Evolutionary conservation across 1,284 basidiomycete species (phyloP).

Genomic region (Salmacisia buchloeana): DNA sequence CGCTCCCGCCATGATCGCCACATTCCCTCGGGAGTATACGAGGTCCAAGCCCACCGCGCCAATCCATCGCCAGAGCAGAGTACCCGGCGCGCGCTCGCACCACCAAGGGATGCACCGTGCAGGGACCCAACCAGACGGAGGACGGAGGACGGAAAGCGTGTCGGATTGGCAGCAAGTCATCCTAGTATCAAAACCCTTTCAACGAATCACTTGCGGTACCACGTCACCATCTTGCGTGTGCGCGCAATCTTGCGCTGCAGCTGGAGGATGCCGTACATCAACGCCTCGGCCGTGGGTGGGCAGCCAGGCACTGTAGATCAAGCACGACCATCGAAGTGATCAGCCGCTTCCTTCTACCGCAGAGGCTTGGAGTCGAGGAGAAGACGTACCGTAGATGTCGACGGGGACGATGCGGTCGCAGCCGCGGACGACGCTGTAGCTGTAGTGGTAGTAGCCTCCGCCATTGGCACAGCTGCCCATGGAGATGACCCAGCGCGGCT

Average conservation of each 20-base stretch:
- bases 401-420: conserved; percentile 98
- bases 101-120: too few species aligned
- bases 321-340: too few species aligned
- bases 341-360: too few species aligned
- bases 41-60: too few species aligned
- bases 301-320: conserved; percentile 92
- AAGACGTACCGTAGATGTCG: conserved; percentile 60
- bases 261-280: conserved; percentile 66
- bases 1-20: too few species aligned
- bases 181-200: too few species aligned
- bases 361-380: background rate
- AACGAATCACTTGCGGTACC: conserved; percentile 61
- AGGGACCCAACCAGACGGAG: too few species aligned
- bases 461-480: conserved; percentile 99
- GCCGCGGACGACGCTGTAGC: conserved; percentile 97
- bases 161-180: too few species aligned
- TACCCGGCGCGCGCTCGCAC: too few species aligned
- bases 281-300: conserved; percentile 79
- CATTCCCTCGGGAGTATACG: too few species aligned
- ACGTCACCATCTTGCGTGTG: conserved; percentile 79
- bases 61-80: too few species aligned
- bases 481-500: conserved; percentile 79
- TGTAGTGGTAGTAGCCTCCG: conserved; percentile 97
- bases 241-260: conserved; percentile 94
- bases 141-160: too few species aligned